Conservation (phyloP, 2,329 filamentous ascomycete species). For the Hypoxylon sp. region DNA sequence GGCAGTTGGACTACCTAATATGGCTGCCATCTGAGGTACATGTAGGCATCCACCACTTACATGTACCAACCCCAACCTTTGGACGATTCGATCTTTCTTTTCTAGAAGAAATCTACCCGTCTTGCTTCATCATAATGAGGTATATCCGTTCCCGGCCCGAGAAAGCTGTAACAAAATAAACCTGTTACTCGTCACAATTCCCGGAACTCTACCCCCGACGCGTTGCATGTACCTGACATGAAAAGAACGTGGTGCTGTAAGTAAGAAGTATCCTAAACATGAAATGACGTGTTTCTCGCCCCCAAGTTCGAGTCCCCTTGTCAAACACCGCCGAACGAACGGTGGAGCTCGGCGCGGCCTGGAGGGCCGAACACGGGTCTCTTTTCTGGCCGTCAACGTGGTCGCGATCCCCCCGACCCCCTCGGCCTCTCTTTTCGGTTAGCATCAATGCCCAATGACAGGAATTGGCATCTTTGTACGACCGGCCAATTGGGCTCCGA, state of each 20-base stretch:
- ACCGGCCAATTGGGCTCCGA: slow-evolving; percentile 48
- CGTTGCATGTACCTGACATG: slow-evolving; percentile 49
- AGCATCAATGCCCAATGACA: slow-evolving; percentile 50
- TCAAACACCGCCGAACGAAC: slow-evolving; percentile 40
- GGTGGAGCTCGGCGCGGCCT: slow-evolving; percentile 45
- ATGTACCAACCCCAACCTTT: slow-evolving; percentile 11
- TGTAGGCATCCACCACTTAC: not conserved
- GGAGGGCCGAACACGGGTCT: slow-evolving; percentile 43
- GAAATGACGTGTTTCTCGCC: slow-evolving; percentile 42
- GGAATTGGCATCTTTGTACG: slow-evolving; percentile 33
- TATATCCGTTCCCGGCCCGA: slow-evolving; percentile 15
- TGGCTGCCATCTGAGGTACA: slow-evolving; percentile 7
- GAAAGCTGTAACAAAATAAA: slow-evolving; percentile 12
- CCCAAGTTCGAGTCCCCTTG: slow-evolving; percentile 27
- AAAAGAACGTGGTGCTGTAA: slow-evolving; percentile 45
- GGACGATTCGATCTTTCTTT: not conserved
- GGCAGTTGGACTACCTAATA: slow-evolving; percentile 5
- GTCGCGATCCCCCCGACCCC: slow-evolving; percentile 43
- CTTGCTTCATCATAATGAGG: slow-evolving; percentile 10
- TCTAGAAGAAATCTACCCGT: slow-evolving; percentile 4
- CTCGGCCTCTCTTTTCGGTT: slow-evolving; percentile 42
- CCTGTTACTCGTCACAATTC: slow-evolving; percentile 39
- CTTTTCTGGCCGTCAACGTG: slow-evolving; percentile 42
- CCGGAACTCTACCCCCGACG: slow-evolving; percentile 38
- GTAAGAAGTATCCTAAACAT: slow-evolving; percentile 34